These are phyloP conservation scores for Dactylellina drechsleri DNA, from an alignment of 2,329 filamentous ascomycete genomes.

Conservation along the genomic window DNA sequence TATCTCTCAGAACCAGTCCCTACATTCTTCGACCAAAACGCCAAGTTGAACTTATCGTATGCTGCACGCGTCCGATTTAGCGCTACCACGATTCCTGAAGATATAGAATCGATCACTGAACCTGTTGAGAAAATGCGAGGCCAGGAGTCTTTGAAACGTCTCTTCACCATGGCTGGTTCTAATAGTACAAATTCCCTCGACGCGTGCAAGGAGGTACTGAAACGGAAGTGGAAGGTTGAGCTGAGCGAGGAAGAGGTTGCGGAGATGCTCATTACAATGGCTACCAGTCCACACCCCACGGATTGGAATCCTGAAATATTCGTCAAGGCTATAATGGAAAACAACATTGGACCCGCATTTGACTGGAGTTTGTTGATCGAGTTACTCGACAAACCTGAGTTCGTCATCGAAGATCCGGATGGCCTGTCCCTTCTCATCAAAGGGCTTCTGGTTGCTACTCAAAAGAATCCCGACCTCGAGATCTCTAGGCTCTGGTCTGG, in stretches of 20 bases:
- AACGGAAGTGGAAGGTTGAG: slow-evolving; percentile 69
- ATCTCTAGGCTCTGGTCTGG: slow-evolving; percentile 92
- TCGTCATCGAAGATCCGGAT: slow-evolving; percentile 76
- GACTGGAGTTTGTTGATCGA: slow-evolving; percentile 62
- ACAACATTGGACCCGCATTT: slow-evolving; percentile 58
- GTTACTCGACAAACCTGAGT: slow-evolving; percentile 76
- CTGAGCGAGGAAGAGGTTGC: slow-evolving; percentile 85
- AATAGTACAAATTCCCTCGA: slow-evolving; percentile 81
- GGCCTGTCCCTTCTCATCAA: slow-evolving; percentile 87
- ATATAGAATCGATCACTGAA: slow-evolving; percentile 57
- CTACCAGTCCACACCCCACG: slow-evolving; percentile 56
- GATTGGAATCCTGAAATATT: slow-evolving; percentile 63
- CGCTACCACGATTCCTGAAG: slow-evolving; percentile 55
- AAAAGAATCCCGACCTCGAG: slow-evolving; percentile 72
- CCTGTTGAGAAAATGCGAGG: slow-evolving; percentile 70
- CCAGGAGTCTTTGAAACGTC: slow-evolving; percentile 69
- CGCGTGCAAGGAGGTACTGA: slow-evolving; percentile 70
- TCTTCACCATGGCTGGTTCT: slow-evolving; percentile 78
- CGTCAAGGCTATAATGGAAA: slow-evolving; percentile 68
- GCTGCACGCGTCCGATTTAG: slow-evolving; percentile 62
- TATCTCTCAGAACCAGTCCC: slow-evolving; percentile 87
- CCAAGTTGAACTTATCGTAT: slow-evolving; percentile 72
- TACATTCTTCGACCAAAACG: slow-evolving; percentile 80
- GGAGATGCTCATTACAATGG: slow-evolving; percentile 72
- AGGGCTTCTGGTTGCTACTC: slow-evolving; percentile 69